Percentiles rank a stretch among this genome's conserved stretches.
These are phyloP conservation scores for Pyrenochaeta sp. DNA, from an alignment of 2,329 filamentous ascomycete species.

Conservation along the genomic window DNA sequence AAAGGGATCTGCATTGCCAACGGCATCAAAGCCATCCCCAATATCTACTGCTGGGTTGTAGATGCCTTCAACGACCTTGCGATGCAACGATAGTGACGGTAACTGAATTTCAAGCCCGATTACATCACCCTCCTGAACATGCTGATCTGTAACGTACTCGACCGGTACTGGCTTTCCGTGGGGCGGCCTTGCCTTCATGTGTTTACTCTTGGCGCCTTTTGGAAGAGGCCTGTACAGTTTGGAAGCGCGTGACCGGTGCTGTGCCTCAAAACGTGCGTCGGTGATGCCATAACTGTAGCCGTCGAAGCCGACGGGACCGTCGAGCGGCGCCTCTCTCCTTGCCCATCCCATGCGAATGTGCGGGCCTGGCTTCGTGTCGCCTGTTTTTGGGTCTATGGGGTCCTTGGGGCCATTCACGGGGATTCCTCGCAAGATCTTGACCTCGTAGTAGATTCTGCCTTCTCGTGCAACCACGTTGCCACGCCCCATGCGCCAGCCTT, in stretches of 20 bases:
- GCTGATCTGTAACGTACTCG: constrained; percentile 69
- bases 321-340: constrained; percentile 79
- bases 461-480: constrained; percentile 91
- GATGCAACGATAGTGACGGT: constrained; percentile 83
- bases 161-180: constrained; percentile 47
- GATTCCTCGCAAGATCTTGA: constrained; percentile 83
- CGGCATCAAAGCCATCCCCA: constrained; percentile 64
- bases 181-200: constrained; percentile 49
- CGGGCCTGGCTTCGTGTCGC: constrained; percentile 60
- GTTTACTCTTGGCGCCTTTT: constrained; percentile 49
- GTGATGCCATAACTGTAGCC: constrained; percentile 94
- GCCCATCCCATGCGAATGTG: constrained; percentile 86
- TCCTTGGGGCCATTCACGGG: constrained; percentile 56
- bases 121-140: constrained; percentile 88
- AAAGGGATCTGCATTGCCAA: constrained; percentile 38
- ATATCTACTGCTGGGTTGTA: constrained; percentile 87
- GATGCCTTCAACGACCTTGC: constrained; percentile 84
- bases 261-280: constrained; percentile 88
- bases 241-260: constrained; percentile 92
- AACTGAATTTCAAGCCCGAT: constrained; percentile 93
- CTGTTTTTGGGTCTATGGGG: constrained; percentile 42
- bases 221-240: constrained; percentile 70
- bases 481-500: constrained; percentile 89
- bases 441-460: constrained; percentile 93
- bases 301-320: constrained; percentile 86